Evolutionary conservation across 257 asterid species (phyloP).

Genomic region (Forsythia viridissima): DNA sequence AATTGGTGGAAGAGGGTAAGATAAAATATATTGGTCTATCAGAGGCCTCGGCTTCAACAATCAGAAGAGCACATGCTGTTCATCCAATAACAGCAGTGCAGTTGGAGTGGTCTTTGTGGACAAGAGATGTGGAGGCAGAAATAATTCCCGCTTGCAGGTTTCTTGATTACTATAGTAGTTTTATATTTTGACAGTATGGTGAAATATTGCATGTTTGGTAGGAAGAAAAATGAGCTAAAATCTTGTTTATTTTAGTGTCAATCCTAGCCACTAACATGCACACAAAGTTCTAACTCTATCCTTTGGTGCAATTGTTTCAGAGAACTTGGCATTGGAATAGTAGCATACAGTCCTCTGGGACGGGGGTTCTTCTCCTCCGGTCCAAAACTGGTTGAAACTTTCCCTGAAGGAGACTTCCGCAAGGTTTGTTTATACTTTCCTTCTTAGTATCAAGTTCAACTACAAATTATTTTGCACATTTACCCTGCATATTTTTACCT

Average conservation of each 20-base stretch:
- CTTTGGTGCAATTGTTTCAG: slow-evolving; percentile 9
- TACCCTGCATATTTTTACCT: neutral
- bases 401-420: slow-evolving; percentile 29
- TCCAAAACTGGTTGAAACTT: slow-evolving; percentile 32
- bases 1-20: slow-evolving; percentile 54
- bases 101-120: slow-evolving; percentile 53
- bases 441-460: neutral
- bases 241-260: neutral
- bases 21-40: slow-evolving; percentile 52
- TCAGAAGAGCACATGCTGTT: slow-evolving; percentile 54
- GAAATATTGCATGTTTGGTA: neutral
- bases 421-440: slow-evolving; percentile 25
- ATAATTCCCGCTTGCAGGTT: slow-evolving; percentile 53
- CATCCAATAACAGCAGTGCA: slow-evolving; percentile 58
- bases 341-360: slow-evolving; percentile 47
- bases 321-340: slow-evolving; percentile 54
- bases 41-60: slow-evolving; percentile 51
- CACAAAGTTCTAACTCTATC: neutral
- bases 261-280: neutral
- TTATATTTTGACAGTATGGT: neutral
- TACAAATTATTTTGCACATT: neutral
- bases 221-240: neutral
- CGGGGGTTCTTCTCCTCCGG: slow-evolving; percentile 48
- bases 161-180: neutral
- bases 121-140: slow-evolving; percentile 49